Evolutionary conservation across 768 basidiomycete genomes (phyloP).

Genomic region (Lentinula edodes): DNA sequence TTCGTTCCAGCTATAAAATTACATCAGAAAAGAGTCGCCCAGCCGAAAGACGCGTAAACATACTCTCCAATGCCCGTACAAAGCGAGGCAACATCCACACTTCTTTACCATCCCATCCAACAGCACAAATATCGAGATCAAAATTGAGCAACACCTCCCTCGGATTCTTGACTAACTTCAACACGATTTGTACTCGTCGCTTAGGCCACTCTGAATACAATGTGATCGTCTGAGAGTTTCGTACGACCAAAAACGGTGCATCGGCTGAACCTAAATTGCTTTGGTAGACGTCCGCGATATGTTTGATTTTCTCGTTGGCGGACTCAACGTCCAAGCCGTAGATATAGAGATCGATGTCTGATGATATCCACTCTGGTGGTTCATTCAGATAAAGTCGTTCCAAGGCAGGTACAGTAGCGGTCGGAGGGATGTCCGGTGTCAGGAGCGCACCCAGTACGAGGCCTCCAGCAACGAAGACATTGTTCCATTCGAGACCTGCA

Average conservation of each 20-base stretch:
- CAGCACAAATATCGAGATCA: slow-evolving; percentile 14
- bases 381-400: slow-evolving; percentile 1
- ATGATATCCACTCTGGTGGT: slow-evolving; percentile 9
- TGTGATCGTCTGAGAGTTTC: slow-evolving; percentile 15
- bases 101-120: slow-evolving; percentile 12
- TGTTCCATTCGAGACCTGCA: slow-evolving; percentile 12
- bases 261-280: slow-evolving; percentile 7
- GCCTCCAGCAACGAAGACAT: slow-evolving; percentile 14
- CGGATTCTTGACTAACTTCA: slow-evolving; percentile 12
- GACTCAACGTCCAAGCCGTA: slow-evolving; percentile 7
- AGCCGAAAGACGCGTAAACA: background rate
- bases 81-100: slow-evolving; percentile 12
- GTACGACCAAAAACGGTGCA: slow-evolving; percentile 12
- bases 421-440: slow-evolving; percentile 7
- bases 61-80: slow-evolving; percentile 13
- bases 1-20: slow-evolving; percentile 7
- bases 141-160: slow-evolving; percentile 12
- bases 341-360: slow-evolving; percentile 14
- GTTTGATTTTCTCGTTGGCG: slow-evolving; percentile 11
- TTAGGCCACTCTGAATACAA: slow-evolving; percentile 12
- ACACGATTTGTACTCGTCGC: slow-evolving; percentile 12
- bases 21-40: background rate
- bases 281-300: slow-evolving; percentile 10
- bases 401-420: background rate
- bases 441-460: slow-evolving; percentile 11